A percentile compares a stretch with the other conserved stretches of the same genome.
Conservation (phyloP, 768 basidiomycete species). For the Boletus tomentosulus region DNA sequence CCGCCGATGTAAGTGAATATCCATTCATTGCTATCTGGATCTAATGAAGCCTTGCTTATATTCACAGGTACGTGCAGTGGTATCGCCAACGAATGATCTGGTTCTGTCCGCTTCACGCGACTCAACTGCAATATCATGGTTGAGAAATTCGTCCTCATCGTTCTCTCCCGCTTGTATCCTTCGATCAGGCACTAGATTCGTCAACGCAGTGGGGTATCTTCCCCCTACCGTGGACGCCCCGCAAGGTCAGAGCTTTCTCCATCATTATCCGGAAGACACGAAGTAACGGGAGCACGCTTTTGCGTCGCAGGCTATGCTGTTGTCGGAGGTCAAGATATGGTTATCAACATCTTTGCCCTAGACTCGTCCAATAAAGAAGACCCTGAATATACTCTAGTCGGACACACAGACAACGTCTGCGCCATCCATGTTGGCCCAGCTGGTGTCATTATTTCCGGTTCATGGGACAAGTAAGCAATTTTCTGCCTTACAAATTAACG, state of each 20-base stretch:
- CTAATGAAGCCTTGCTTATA: constrained; percentile 11
- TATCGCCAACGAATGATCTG: constrained; percentile 68
- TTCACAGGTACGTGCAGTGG: constrained; percentile 76
- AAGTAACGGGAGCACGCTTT: constrained; percentile 1
- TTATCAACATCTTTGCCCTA: constrained; percentile 80
- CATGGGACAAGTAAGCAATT: constrained; percentile 85
- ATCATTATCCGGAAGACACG: neutral
- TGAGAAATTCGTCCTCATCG: constrained; percentile 43
- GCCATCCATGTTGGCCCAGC: constrained; percentile 65
- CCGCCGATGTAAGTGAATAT: constrained; percentile 59
- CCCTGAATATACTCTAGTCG: constrained; percentile 78
- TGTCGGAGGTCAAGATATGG: constrained; percentile 84
- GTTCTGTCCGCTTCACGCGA: constrained; percentile 91
- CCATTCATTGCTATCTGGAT: neutral
- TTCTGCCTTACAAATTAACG: neutral
- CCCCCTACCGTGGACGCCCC: constrained; percentile 64
- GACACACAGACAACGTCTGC: constrained; percentile 90
- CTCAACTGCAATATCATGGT: constrained; percentile 86
- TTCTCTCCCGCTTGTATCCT: constrained; percentile 56
- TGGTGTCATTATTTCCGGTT: constrained; percentile 86
- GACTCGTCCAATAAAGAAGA: constrained; percentile 53
- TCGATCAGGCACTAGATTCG: constrained; percentile 64
- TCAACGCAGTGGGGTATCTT: constrained; percentile 80
- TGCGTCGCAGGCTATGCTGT: constrained; percentile 65
- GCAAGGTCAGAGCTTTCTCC: constrained; percentile 47